Evolutionary conservation across 2,329 filamentous ascomycete species (phyloP), one percentile per base, ranked within the genome.

Genomic region (Lachnellula suecica): DNA sequence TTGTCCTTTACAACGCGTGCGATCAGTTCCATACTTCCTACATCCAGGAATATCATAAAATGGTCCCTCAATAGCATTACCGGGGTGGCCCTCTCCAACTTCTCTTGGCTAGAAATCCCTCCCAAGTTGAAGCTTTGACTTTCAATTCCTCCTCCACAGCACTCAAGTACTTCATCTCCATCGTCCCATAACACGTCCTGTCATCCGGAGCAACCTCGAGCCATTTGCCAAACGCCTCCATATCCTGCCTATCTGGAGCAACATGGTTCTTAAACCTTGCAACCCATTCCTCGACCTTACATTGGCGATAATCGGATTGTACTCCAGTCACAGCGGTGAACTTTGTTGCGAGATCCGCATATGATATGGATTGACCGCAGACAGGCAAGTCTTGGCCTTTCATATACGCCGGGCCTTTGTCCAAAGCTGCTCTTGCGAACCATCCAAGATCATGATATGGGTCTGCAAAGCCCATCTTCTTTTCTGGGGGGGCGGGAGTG

Each of bases 401-500:
- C 44, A 35, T 46, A 19, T 13, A 46, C 4, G 31, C 13, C 3
- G 44, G 17, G 8, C 27, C 27, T 9, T 24, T 13, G 17, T 51
- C 43, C 6, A 46, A 42, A 5, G 25, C 35, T 4, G 49, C 49
- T 2, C 49, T 23, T 13, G 49, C 24, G 19, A 51, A 51, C 35
- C 42, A 42, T 9, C 49, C 49, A 11, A 51, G 46, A 35, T 51
- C 43, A 22, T 51, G 49, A 7, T 43, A 37, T 3, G 49, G 49
- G 17, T 51, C 49, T 1, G 43, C 24, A 37, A 43, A 51, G 7
- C 43, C 49, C 23, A 51, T 47, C 4, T 15, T 31, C 71, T 4
- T 45, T 13, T n/a, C 23, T 2, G 23, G 69, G 77, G 11, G 60
- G 66, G 20, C 70, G 71, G 31, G 29, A 13, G 48, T 51, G 41